phyloP scores from a whole-genome alignment of 2,329 filamentous ascomycete species.

The Xylariomycetidae sp. region DNA sequence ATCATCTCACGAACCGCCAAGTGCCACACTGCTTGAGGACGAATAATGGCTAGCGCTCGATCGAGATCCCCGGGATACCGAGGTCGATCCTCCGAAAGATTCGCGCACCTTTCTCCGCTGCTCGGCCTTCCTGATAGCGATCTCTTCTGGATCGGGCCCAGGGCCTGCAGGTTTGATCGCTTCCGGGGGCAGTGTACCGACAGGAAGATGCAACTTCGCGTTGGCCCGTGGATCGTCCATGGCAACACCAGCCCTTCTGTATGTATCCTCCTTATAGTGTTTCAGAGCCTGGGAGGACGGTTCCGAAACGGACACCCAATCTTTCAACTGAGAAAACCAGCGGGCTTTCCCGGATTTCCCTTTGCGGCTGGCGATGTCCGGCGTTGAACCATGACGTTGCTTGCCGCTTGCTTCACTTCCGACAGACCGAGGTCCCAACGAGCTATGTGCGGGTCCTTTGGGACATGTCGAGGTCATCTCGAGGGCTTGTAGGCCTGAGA shows the following conservation, averaged over 20 bases:
- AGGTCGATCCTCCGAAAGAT: conserved; percentile 14
- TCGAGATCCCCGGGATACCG: conserved; percentile 13
- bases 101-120: conserved; percentile 25
- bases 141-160: conserved; percentile 41
- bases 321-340: conserved; percentile 40
- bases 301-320: conserved; percentile 43
- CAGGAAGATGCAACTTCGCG: conserved; percentile 40
- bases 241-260: conserved; percentile 37
- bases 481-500: conserved; percentile 3
- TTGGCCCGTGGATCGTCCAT: conserved; percentile 37
- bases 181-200: conserved; percentile 37
- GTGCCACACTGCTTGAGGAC: conserved; percentile 17
- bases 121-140: conserved; percentile 29
- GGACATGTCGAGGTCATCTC: no score
- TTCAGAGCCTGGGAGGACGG: conserved; percentile 44
- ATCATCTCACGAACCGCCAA: no score
- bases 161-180: conserved; percentile 38
- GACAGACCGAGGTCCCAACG: conserved; percentile 3
- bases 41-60: conserved; percentile 20
- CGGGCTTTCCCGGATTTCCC: conserved; percentile 23
- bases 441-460: no score
- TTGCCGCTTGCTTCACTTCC: conserved; percentile 3
- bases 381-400: conserved; percentile 4
- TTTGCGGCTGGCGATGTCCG: conserved; percentile 19
- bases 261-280: conserved; percentile 37